These are phyloP conservation scores for Hericium coralloides DNA, from an alignment of 768 basidiomycete genomes.

Conservation along the genomic window DNA sequence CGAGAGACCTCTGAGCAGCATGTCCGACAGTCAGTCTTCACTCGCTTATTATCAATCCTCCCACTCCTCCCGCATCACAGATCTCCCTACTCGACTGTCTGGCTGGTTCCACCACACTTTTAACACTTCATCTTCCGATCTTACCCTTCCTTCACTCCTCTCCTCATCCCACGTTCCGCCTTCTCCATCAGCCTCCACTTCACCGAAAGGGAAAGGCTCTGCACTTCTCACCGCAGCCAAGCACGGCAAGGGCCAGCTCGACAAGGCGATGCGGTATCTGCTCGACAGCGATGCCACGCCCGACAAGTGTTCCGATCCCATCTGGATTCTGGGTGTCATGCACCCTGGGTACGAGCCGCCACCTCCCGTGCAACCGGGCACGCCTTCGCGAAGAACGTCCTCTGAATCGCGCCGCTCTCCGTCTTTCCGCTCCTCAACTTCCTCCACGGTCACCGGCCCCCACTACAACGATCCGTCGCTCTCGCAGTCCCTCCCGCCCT, in stretches of 20 bases:
- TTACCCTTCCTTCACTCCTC: constrained; percentile 55
- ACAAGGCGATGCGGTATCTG: constrained; percentile 84
- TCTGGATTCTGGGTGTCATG: constrained; percentile 83
- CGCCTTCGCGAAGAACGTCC: constrained; percentile 28
- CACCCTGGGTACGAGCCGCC: constrained; percentile 65
- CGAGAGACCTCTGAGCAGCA: constrained; percentile 43
- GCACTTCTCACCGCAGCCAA: constrained; percentile 61
- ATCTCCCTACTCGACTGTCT: constrained; percentile 67
- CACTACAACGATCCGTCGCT: constrained; percentile 20
- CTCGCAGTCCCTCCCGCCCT: constrained; percentile 28
- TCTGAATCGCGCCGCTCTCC: constrained; percentile 34
- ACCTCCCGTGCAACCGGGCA: constrained; percentile 12
- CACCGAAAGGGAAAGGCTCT: constrained; percentile 37
- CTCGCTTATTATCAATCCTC: constrained; percentile 38
- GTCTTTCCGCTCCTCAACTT: constrained; percentile 35
- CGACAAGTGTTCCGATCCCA: constrained; percentile 73
- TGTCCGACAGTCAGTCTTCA: constrained; percentile 27
- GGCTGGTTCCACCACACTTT: constrained; percentile 81
- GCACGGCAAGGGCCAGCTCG: constrained; percentile 66
- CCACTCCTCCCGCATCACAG: constrained; percentile 47
- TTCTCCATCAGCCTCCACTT: constrained; percentile 16
- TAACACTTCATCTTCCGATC: constrained; percentile 60
- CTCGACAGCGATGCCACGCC: constrained; percentile 83
- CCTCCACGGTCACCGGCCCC: constrained; percentile 25
- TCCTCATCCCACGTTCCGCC: constrained; percentile 29